Evolutionary conservation across 331 rosid genomes (phyloP), one percentile per base, ranked within the genome.

Genomic region (Dryas integrifolia): DNA sequence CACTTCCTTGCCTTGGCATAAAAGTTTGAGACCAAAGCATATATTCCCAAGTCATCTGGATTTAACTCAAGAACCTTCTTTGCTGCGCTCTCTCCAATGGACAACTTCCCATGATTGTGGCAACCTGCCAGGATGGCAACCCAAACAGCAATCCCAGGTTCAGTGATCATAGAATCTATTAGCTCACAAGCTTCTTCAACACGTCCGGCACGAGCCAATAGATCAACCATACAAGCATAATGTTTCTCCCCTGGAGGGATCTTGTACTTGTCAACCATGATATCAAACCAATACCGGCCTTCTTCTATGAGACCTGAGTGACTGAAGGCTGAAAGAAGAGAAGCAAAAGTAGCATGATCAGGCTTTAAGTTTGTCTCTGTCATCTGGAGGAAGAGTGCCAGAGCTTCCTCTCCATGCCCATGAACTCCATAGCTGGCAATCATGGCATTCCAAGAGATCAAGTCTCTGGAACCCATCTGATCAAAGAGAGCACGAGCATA

Each of bases 211-310:
- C 85, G 86, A 51, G 86, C 82, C 66, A 81, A 53, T 30, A 81
- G 82, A 72, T 84, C 85, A 67, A 86, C 76, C 88, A 81, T 73
- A 67, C 85, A 84, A 67, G 78, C 83, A 77, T 74, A 86, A 67
- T 86, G 86, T 45, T 79, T 81, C 45, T 83, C 83, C 44, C 75
- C 69, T 26, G 83, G 81, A 53, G 40, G 55, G n/a, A 75, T 81
- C 67, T 70, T 70, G 75, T 81, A 86, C 72, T 76, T 67, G 5
- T 14, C 58, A 5, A 76, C 58, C 85, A 81, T 84, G 40, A 64
- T 57, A 52, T 73, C 2, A 45, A 86, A 84, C 81, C 79, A 84
- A 47, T 79, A 55, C 71, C 5, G 70, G n/a, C 90, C 88, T 74
- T 84, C 82, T 67, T 77, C 70, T 38, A 81, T 72, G 7, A 83